Evolutionary conservation across 768 basidiomycete species (phyloP), one percentile per base, ranked within the genome.

Genomic region (Mycena amicta): DNA sequence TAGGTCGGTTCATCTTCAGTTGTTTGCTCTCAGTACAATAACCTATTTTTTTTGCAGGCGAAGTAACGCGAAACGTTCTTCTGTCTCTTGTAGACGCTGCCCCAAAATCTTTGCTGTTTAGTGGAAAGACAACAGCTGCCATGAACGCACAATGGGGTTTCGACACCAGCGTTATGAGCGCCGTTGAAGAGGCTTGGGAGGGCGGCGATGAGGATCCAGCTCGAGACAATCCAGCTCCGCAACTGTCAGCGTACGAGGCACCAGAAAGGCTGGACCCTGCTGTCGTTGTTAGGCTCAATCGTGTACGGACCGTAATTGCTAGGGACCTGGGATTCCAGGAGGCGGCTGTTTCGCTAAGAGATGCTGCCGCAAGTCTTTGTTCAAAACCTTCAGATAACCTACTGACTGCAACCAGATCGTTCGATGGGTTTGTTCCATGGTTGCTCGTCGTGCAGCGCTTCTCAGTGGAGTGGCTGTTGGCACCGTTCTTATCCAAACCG

Each of bases 131-230:
- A 5, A 89, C 92, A 3, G 58, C 75, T 0, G 69, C 70, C 8
- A 71, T 99, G 61, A 98, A 99, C 76, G 83, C 80, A 23, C 96
- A 97, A 66, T 99, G 96, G 75, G 97, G 95, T 1, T 76, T 98
- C 57, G 97, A 99, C 74, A 92, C 95, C 0, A 92, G 94, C n/a
- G 80, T 95, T 56, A 85, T 97, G 80, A 94, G 91, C 49, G 85
- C 83, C 33, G 78, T 95, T 45, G 93, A 94, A 71, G 83, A 80
- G 53, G 88, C 89, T 18, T 92, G 90, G 90, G 78, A 81, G 54
- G 80, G 80, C 11, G 74, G 61, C 30, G 75, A 58, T 61, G 58
- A n/a, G 23, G 33, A 71, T 51, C 57, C 55, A 33, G 63, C 59
- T 28, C 75, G 65, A 31, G 63, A 65, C n/a, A 72, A 69, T 52